phyloP scores from a whole-genome alignment of 345 rosid genomes.

The Hibiscus trionum region DNA sequence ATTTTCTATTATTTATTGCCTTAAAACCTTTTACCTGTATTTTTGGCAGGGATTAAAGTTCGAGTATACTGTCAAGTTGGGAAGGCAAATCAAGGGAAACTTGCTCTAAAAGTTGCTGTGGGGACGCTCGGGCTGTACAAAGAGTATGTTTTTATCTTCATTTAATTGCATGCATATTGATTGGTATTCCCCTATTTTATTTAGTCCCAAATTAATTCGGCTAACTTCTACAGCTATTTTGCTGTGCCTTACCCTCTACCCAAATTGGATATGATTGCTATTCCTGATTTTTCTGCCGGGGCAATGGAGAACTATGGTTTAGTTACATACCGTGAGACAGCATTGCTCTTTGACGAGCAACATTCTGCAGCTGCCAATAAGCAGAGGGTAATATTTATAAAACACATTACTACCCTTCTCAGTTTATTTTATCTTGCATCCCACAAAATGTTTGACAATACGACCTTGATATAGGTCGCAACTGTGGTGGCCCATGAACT shows the following conservation, averaged over 20 bases:
- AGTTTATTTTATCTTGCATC: background rate
- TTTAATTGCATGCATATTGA: background rate
- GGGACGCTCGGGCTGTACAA: conserved; percentile 76
- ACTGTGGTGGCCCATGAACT: conserved; percentile 96
- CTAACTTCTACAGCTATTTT: conserved; percentile 56
- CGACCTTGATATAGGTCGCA: conserved; percentile 45
- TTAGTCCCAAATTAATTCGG: conserved; percentile 7
- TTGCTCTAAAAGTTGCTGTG: conserved; percentile 90
- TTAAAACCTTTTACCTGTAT: background rate
- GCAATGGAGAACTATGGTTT: conserved; percentile 99
- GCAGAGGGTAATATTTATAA: conserved; percentile 54
- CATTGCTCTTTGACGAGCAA: conserved; percentile 77
- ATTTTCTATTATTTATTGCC: background rate
- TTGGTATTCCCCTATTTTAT: background rate
- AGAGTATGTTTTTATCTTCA: conserved; percentile 33
- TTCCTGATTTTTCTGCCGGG: conserved; percentile 97
- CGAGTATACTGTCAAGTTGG: conserved; percentile 91
- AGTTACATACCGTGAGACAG: conserved; percentile 89
- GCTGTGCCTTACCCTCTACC: conserved; percentile 84
- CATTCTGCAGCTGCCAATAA: conserved; percentile 97
- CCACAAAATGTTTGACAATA: conserved; percentile 2
- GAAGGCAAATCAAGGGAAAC: conserved; percentile 75
- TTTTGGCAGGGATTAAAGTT: conserved; percentile 50
- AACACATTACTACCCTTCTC: background rate
- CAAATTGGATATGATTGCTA: conserved; percentile 92